phyloP scores from a whole-genome alignment of 1,139 yeast species.

The Geotrichum candidum region DNA sequence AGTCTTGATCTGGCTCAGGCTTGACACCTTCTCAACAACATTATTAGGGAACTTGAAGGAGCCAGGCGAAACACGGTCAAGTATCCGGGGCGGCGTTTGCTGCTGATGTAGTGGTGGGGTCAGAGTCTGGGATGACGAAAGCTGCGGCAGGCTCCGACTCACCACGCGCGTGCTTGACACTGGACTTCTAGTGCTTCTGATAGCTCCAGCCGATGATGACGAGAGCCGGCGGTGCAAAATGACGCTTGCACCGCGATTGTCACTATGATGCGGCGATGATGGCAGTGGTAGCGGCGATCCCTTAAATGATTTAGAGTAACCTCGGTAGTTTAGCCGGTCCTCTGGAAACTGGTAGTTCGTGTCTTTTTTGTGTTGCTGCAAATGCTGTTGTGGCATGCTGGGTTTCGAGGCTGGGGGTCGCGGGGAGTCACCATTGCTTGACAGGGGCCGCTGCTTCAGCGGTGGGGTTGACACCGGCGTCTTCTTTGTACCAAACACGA shows the following conservation, averaged over 20 bases:
- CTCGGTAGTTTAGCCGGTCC: background rate
- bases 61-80: background rate
- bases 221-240: background rate
- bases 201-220: background rate
- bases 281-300: background rate
- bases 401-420: background rate
- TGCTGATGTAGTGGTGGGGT: background rate
- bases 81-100: background rate
- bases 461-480: background rate
- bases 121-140: background rate
- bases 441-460: background rate
- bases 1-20: constrained; percentile 10
- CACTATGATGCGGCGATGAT: background rate
- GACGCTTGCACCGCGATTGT: background rate
- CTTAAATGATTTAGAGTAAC: background rate
- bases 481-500: background rate
- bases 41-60: background rate
- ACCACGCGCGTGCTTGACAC: background rate
- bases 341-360: background rate
- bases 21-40: constrained; percentile 1
- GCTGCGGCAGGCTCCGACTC: background rate
- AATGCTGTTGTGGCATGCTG: background rate
- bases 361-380: background rate
- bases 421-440: background rate
- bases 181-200: background rate